phyloP scores from a whole-genome alignment of 148 eudicot species.

The Rhododendron williamsianum region DNA sequence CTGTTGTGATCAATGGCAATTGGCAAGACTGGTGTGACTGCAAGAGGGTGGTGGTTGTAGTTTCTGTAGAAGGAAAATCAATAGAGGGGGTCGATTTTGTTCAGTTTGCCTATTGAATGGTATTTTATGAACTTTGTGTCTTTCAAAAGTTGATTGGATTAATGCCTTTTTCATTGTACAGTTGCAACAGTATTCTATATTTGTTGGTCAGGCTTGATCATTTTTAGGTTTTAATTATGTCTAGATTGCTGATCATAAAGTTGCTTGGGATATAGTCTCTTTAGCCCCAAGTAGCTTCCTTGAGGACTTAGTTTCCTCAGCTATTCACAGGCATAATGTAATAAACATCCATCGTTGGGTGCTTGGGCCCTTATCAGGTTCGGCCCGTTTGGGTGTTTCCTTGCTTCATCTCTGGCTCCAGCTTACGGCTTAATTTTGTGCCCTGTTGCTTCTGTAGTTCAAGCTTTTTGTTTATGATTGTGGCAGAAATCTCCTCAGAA shows the following conservation, averaged over 20 bases:
- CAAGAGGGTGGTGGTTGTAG: not conserved
- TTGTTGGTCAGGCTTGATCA: not conserved
- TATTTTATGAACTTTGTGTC: not conserved
- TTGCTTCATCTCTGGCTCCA: not conserved
- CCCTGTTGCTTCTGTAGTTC: not conserved
- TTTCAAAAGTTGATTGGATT: not conserved
- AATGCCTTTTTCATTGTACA: not conserved
- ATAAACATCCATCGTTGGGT: not conserved
- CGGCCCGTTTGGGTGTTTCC: not conserved
- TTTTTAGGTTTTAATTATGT: not conserved
- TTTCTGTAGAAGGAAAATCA: not conserved
- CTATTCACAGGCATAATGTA: not conserved
- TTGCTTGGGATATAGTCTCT: not conserved
- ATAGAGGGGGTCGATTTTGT: not conserved
- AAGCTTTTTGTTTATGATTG: not conserved
- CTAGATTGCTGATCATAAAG: not conserved
- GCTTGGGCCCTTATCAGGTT: too few species aligned
- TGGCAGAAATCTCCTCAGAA: not conserved
- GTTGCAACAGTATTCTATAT: not conserved
- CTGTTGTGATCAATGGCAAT: not conserved
- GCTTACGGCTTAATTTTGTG: not conserved
- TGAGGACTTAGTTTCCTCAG: not conserved
- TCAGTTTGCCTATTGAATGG: not conserved
- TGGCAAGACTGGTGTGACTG: not conserved
- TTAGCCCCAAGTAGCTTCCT: not conserved